Conservation (phyloP, 2,329 filamentous ascomycete species). For the Exophiala xenobiotica region DNA sequence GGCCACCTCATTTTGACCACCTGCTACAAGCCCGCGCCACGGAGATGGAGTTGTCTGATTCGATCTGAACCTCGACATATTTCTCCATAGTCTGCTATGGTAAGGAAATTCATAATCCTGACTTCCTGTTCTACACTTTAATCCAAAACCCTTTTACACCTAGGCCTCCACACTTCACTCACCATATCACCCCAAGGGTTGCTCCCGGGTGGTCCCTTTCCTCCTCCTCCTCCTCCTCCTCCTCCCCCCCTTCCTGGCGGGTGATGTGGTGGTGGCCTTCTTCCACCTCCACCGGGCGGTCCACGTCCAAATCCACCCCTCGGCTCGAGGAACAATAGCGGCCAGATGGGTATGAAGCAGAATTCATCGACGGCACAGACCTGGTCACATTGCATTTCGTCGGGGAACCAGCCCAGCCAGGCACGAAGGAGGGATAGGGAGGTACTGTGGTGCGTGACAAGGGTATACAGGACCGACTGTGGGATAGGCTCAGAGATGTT, state of each 20-base stretch:
- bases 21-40: too few relatives aligned
- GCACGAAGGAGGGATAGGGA: constrained; percentile 47
- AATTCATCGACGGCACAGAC: constrained; percentile 46
- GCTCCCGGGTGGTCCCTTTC: constrained; percentile 3
- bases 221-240: constrained; percentile 11
- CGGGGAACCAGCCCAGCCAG: constrained; percentile 53
- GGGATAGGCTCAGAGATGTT: neutral
- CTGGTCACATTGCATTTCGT: constrained; percentile 44
- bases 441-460: constrained; percentile 24
- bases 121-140: too few relatives aligned
- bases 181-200: constrained; percentile 22
- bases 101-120: too few relatives aligned
- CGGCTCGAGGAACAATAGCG: constrained; percentile 33
- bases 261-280: constrained; percentile 12
- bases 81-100: too few relatives aligned
- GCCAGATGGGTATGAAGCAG: constrained; percentile 56
- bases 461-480: neutral
- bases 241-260: constrained; percentile 7
- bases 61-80: too few relatives aligned
- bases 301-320: constrained; percentile 3
- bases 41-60: too few relatives aligned
- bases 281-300: neutral
- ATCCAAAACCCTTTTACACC: constrained; percentile 30
- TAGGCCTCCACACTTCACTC: constrained; percentile 33
- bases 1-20: too few relatives aligned